These are phyloP conservation scores for Gamarada debralockiae DNA, from an alignment of 495 filamentous ascomycete species.

Conservation along the genomic window DNA sequence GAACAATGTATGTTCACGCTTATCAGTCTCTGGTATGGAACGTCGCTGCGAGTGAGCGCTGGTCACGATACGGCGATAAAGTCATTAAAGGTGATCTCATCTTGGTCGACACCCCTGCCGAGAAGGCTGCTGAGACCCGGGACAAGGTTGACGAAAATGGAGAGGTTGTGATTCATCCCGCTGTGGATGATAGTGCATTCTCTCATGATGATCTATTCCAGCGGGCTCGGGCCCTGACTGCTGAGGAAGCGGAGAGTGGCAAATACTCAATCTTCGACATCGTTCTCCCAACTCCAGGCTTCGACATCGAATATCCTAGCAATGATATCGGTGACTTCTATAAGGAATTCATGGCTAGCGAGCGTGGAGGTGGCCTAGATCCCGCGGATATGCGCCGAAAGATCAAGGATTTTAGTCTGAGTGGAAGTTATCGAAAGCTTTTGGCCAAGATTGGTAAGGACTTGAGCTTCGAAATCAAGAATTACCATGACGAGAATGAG, in stretches of 20 bases:
- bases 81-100: conserved; percentile 88
- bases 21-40: conserved; percentile 97
- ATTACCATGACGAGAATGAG: conserved; percentile 66
- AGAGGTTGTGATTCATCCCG: conserved; percentile 60
- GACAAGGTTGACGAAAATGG: conserved; percentile 58
- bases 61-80: conserved; percentile 61
- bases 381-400: conserved; percentile 83
- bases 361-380: conserved; percentile 71
- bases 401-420: conserved; percentile 84
- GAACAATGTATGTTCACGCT: conserved; percentile 93
- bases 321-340: conserved; percentile 84
- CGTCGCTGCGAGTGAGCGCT: conserved; percentile 70
- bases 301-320: conserved; percentile 78
- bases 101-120: conserved; percentile 54
- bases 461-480: conserved; percentile 59
- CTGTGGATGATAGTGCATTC: conserved; percentile 50
- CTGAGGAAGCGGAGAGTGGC: conserved; percentile 74
- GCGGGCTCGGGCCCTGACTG: conserved; percentile 70
- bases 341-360: conserved; percentile 72
- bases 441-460: conserved; percentile 59
- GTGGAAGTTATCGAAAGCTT: conserved; percentile 81
- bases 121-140: conserved; percentile 33
- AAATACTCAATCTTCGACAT: conserved; percentile 82
- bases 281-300: conserved; percentile 92
- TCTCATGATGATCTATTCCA: conserved; percentile 58